Evolutionary conservation across 2,329 filamentous ascomycete species (phyloP), one percentile per base, ranked within the genome.

Genomic region (Fusarium ramigenum): DNA sequence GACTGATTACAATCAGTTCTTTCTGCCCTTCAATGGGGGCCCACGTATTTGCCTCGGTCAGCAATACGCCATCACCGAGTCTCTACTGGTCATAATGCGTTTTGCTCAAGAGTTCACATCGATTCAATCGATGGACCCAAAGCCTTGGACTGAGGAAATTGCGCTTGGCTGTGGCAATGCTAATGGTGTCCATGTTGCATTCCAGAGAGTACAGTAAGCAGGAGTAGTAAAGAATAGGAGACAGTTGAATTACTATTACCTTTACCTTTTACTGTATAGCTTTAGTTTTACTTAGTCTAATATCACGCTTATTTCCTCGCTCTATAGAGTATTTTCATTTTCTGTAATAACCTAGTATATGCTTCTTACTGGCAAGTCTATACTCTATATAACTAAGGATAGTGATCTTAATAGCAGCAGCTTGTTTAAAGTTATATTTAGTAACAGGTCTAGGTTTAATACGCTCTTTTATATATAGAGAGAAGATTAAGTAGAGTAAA

Each of bases 281-380:
- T 19, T 25, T 44, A 25, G 23, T 25, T 44, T 23, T 9, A 43
- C 9, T 3, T 43, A 18, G n/a, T 23, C 9, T 5, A 18, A 44
- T 19, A 9, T 44, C 18, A 1, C 9, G 16, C 16, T 7, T 2
- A 18, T 0, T 25, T 44, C 10, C 23, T 25, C 2, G 4, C 18
- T 19, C 4, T 44, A 0, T 25, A 0, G 10, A 25, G 25, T 19
- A 1, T 14, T 23, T 12, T 25, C 7, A 19, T 44, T 14, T 18
- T 25, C 1, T 0, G 4, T 19, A 8, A 19, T 14, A 25, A 19
- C 14, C 32, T 34, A 4, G 15, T 34, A 34, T 34, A 4, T 7
- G 7, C 10, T 25, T 44, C 43, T 23, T 44, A 14, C 23, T 1
- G 19, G 9, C 1, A 25, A 19, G 23, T 9, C 12, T 7, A 25